phyloP scores from a whole-genome alignment of 257 asterid genomes.

The Nicotiana obtusifolia region DNA sequence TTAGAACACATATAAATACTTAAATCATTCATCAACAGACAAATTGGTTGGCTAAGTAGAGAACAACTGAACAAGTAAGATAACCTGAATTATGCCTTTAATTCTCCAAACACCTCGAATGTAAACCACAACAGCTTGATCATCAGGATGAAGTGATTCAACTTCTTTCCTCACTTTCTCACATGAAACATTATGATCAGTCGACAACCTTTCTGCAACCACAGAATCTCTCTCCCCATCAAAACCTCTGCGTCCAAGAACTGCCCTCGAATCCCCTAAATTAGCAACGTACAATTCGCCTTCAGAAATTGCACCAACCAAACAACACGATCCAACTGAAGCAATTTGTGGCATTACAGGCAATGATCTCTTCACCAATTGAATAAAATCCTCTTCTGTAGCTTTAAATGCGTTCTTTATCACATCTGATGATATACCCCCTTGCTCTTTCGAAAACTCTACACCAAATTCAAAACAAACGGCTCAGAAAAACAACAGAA shows the following conservation, averaged over 20 bases:
- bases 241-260: conserved; percentile 67
- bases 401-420: conserved; percentile 82
- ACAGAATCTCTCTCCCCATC: conserved; percentile 55
- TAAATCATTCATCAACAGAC: background rate
- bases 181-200: conserved; percentile 81
- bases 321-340: conserved; percentile 86
- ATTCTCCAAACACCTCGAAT: conserved; percentile 98
- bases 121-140: conserved; percentile 58
- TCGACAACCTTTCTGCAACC: conserved; percentile 83
- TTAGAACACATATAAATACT: background rate
- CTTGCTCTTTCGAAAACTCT: conserved; percentile 85
- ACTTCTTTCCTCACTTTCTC: conserved; percentile 89
- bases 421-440: conserved; percentile 79
- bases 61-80: background rate
- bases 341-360: conserved; percentile 67
- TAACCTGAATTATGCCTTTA: conserved; percentile 96
- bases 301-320: conserved; percentile 79
- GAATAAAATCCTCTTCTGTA: conserved; percentile 85
- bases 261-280: conserved; percentile 97
- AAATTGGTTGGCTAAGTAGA: background rate
- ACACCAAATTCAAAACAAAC: conserved; percentile 16
- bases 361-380: conserved; percentile 62
- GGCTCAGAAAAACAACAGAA: background rate
- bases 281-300: conserved; percentile 74
- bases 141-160: conserved; percentile 85